Evolutionary conservation across 768 basidiomycete genomes (phyloP), one percentile per base, ranked within the genome.

Genomic region (Ramaria rubella): DNA sequence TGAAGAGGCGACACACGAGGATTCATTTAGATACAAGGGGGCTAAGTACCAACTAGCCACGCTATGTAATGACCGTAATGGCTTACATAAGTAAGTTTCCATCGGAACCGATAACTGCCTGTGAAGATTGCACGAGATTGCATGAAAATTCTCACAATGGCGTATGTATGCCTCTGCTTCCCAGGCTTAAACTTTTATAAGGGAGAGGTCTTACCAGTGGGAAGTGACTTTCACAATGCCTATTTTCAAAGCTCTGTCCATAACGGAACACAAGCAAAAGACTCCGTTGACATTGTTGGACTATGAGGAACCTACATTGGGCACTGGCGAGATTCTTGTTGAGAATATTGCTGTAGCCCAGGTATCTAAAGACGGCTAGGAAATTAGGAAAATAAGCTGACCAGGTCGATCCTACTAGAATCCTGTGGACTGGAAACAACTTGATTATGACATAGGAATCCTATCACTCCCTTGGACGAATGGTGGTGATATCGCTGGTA

Each of bases 341-440:
- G 34, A 51, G 9, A 57, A 58, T 24, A 49, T 58, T 27, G 59
- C 56, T n/a, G 57, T 45, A 5, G 59, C 59, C 11, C 59, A 60
- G 50, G 52, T 54, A 24, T 24, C 23, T 46, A 14, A 23, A 14
- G 11, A 12, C 9, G 23, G 44, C 11, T 24, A 46, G 9, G 44
- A n/a, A n/a, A n/a, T n/a, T n/a, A n/a, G n/a, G n/a, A n/a, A n/a
- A n/a, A n/a, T n/a, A n/a, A n/a, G n/a, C n/a, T 11, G 8, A 31
- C 23, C 7, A 45, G 15, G 9, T 27, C 21, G 42, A 12, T 12
- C 12, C 42, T n/a, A 52, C n/a, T 30, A 54, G 58, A 60, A 60
- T 43, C 59, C 59, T 12, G 50, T 60, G 8, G 59, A 60, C 38
- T 57, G 55, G 55, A 60, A 60, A 38, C 59, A 60, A 42, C 21